These are phyloP conservation scores for Nigrospora osmanthi DNA, from an alignment of 2,329 filamentous ascomycete species.

Conservation along the genomic window DNA sequence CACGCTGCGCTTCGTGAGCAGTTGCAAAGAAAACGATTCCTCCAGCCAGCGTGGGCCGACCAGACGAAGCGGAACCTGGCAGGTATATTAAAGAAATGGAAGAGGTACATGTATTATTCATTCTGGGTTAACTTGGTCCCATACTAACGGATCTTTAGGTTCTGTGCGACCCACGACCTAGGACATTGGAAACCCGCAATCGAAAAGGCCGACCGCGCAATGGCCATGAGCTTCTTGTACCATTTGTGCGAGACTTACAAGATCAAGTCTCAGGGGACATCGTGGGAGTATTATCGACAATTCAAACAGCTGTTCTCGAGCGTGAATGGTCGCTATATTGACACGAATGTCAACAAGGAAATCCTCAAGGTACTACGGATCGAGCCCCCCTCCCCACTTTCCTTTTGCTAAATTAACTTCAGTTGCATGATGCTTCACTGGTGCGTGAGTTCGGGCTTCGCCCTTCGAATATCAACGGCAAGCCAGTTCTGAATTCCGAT, in stretches of 20 bases:
- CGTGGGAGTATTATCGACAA: slow-evolving; percentile 7
- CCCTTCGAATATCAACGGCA: slow-evolving; percentile 13
- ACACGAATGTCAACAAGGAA: slow-evolving; percentile 8
- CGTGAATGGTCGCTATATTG: slow-evolving; percentile 4
- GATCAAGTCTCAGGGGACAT: slow-evolving; percentile 5
- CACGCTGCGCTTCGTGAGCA: too few species aligned
- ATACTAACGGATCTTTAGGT: too few species aligned
- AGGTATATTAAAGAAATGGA: too few species aligned
- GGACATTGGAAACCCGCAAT: slow-evolving; percentile 6
- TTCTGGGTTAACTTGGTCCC: too few species aligned
- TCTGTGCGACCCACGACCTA: too few species aligned
- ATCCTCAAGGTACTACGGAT: slow-evolving; percentile 4
- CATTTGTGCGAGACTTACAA: too few species aligned
- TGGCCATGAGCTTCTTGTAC: too few species aligned
- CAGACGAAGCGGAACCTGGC: too few species aligned
- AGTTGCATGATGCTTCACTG: slow-evolving; percentile 13
- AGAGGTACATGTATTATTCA: too few species aligned
- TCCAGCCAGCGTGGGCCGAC: too few species aligned
- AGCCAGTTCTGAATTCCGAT: slow-evolving; percentile 14
- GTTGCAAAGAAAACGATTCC: too few species aligned
- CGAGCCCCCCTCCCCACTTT: neutral
- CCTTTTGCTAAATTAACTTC: neutral
- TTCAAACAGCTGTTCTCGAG: slow-evolving; percentile 7
- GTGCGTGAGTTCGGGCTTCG: slow-evolving; percentile 13
- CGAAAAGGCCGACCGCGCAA: slow-evolving; percentile 5